A percentile compares a stretch with the other conserved stretches of the same genome.
Evolutionary conservation across 371 early-diverging fungal species (phyloP).

Genomic region (Haplosporangium sp.): DNA sequence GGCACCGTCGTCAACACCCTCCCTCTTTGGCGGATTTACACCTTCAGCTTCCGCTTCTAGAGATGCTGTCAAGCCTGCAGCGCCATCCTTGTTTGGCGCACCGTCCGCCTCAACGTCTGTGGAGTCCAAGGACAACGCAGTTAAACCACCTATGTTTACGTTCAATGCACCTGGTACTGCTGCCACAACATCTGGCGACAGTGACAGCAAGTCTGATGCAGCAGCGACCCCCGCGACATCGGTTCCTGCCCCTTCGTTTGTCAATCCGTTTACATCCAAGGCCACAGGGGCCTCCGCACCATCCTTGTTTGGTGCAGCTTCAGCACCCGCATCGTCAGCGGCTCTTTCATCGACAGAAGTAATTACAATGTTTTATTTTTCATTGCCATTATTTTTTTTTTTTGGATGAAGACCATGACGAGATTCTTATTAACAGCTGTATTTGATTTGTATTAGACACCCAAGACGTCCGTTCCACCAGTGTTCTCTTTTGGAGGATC

Average conservation of each 20-base stretch:
- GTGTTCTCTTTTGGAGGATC: constrained; percentile 1
- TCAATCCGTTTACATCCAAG: constrained; percentile 18
- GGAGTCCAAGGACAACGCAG: background rate
- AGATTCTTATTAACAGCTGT: no score
- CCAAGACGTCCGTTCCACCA: constrained; percentile 1
- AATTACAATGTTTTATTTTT: background rate
- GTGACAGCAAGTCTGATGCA: background rate
- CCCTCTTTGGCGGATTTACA: constrained; percentile 2
- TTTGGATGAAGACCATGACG: background rate
- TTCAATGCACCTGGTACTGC: constrained; percentile 7
- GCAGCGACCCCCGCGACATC: no score
- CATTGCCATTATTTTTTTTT: background rate
- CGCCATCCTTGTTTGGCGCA: constrained; percentile 7
- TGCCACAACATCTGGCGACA: background rate
- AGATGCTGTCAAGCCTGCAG: constrained; percentile 7
- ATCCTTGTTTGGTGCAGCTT: constrained; percentile 10
- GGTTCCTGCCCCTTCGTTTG: background rate
- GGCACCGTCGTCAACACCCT: constrained; percentile 6
- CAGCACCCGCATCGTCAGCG: constrained; percentile 4
- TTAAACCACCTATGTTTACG: constrained; percentile 20
- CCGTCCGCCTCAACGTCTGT: background rate
- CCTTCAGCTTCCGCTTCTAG: constrained; percentile 5
- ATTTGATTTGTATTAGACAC: background rate
- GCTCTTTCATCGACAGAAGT: constrained; percentile 1
- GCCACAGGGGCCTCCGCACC: constrained; percentile 4